phyloP scores from a whole-genome alignment of 345 rosid genomes.

The Eucalyptus globulus region DNA sequence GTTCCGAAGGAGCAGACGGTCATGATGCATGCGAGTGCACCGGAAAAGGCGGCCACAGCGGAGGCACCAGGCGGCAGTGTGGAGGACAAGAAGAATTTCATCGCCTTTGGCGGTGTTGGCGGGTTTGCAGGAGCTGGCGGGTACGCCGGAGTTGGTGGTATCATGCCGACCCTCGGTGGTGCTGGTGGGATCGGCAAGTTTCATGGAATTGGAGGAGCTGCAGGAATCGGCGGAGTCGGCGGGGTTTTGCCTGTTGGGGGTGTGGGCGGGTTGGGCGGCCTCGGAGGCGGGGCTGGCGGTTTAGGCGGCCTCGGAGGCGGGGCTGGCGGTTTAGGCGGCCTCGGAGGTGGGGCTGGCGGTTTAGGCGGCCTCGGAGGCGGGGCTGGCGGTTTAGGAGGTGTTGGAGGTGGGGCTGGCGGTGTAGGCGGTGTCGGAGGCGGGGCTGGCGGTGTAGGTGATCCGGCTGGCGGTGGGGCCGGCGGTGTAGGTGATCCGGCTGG shows the following conservation, averaged over 20 bases:
- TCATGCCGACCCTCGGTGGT: conserved; percentile 41
- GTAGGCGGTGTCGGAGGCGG: conserved; percentile 1
- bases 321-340: conserved; percentile 6
- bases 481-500: neutral
- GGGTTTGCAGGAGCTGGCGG: conserved; percentile 76
- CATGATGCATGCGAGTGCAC: neutral
- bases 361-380: neutral
- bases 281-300: neutral
- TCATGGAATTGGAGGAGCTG: conserved; percentile 43
- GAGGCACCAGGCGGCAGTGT: conserved; percentile 24
- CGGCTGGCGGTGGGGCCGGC: neutral
- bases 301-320: neutral
- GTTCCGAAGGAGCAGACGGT: neutral
- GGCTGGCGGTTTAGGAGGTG: neutral
- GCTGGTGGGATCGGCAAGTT: conserved; percentile 33
- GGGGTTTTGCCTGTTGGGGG: conserved; percentile 30
- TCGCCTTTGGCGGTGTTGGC: conserved; percentile 48
- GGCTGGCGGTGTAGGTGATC: neutral
- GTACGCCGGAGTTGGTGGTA: conserved; percentile 44
- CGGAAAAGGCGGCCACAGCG: conserved; percentile 10
- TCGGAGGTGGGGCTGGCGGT: conserved; percentile 9
- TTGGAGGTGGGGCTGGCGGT: conserved; percentile 5
- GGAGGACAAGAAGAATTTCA: conserved; percentile 46
- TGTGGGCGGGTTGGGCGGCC: conserved; percentile 17
- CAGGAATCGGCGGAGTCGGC: conserved; percentile 48